phyloP scores from a whole-genome alignment of 768 basidiomycete species.

The Leccinum aurantiacum region DNA sequence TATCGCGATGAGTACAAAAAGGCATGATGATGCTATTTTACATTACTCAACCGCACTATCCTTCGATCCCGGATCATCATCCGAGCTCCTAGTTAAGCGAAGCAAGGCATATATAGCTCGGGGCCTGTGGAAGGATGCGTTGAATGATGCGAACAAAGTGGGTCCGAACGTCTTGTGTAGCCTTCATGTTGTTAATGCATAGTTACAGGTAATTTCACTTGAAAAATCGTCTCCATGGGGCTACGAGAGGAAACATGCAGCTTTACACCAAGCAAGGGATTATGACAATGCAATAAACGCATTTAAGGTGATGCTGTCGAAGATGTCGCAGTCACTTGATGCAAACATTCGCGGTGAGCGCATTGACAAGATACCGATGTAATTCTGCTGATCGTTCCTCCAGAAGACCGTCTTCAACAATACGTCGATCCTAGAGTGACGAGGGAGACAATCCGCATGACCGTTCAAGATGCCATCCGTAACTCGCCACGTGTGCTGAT shows the following conservation, averaged over 20 bases:
- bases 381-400: not conserved
- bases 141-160: constrained; percentile 3
- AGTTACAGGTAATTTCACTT: constrained; percentile 1
- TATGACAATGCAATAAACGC: not conserved
- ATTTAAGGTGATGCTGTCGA: constrained; percentile 3
- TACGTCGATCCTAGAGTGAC: not conserved
- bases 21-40: not conserved
- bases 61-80: not conserved
- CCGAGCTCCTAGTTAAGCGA: not conserved
- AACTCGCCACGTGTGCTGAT: not conserved
- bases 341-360: not conserved
- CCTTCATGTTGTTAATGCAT: not conserved
- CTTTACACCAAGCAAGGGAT: not conserved
- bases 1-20: not conserved
- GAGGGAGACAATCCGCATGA: not conserved
- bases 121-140: not conserved
- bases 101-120: not conserved
- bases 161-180: not conserved
- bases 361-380: not conserved
- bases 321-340: constrained; percentile 1
- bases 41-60: constrained; percentile 3
- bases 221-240: constrained; percentile 3
- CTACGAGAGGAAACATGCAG: constrained; percentile 3
- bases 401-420: not conserved
- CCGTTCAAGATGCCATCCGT: not conserved